Evolutionary conservation across 441 rosid species (phyloP).

Genomic region (Croton setiger): DNA sequence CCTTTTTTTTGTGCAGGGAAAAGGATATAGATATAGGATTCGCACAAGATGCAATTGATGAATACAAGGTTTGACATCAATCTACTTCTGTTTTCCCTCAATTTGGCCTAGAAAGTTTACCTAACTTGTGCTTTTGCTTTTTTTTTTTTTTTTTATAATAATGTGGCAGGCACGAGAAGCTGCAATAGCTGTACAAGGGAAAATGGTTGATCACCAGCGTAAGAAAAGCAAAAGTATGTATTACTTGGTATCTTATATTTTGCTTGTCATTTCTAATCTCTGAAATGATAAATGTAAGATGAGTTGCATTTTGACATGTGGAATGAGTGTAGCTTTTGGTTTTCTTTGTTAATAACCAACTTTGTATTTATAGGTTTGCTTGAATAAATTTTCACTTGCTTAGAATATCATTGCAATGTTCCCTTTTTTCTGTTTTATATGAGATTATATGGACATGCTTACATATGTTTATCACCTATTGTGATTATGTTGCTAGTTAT

Average conservation of each 20-base stretch:
- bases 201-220: conserved; percentile 92
- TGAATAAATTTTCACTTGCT: background rate
- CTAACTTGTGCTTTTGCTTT: background rate
- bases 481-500: background rate
- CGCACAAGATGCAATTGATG: conserved; percentile 97
- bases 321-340: background rate
- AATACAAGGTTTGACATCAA: conserved; percentile 64
- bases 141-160: conserved; percentile 3
- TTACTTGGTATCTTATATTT: background rate
- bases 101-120: background rate
- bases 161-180: conserved; percentile 90
- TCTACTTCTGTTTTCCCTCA: conserved; percentile 19
- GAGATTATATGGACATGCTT: background rate
- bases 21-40: conserved; percentile 85
- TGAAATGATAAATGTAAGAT: background rate
- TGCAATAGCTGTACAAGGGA: conserved; percentile 84
- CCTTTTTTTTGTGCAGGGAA: conserved; percentile 62
- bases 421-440: background rate
- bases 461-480: background rate
- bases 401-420: background rate
- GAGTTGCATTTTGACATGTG: background rate
- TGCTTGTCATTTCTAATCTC: background rate
- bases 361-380: background rate
- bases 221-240: conserved; percentile 87
- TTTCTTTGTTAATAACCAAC: background rate